These are phyloP conservation scores for Thielaviopsis populi DNA, from an alignment of 2,329 filamentous ascomycete genomes.

Conservation along the genomic window DNA sequence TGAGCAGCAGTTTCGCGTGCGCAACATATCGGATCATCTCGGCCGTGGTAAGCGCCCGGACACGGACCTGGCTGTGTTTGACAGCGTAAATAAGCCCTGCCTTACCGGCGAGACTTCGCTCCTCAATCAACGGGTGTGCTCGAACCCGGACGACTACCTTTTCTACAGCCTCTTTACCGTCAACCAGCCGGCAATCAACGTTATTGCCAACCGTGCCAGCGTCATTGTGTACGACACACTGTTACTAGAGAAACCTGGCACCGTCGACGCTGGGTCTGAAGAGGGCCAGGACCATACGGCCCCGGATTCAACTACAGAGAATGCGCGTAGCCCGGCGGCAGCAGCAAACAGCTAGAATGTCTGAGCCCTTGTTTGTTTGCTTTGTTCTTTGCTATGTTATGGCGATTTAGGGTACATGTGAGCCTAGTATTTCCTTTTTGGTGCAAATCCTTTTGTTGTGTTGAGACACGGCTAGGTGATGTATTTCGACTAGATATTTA, in stretches of 20 bases:
- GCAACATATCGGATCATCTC: slow-evolving; percentile 28
- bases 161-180: slow-evolving; percentile 39
- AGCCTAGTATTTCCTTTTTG: neutral
- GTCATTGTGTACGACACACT: slow-evolving; percentile 6
- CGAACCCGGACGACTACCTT: slow-evolving; percentile 32
- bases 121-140: slow-evolving; percentile 24
- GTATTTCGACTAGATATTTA: neutral
- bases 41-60: slow-evolving; percentile 28
- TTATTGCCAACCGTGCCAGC: slow-evolving; percentile 13
- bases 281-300: neutral
- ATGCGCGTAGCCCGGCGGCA: neutral
- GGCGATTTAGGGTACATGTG: neutral
- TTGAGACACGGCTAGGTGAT: neutral
- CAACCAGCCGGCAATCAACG: slow-evolving; percentile 17
- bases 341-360: neutral
- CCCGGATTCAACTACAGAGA: neutral
- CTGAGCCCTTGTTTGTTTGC: neutral
- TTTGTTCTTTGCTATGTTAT: neutral
- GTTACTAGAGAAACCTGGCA: slow-evolving; percentile 19
- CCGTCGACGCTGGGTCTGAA: slow-evolving; percentile 15
- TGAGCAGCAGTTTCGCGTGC: slow-evolving; percentile 33
- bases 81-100: slow-evolving; percentile 32
- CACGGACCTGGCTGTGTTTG: slow-evolving; percentile 26
- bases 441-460: neutral
- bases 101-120: slow-evolving; percentile 20